Percentiles rank a stretch among this genome's conserved stretches.
Conservation (phyloP, 805 yeast species). For the Teunomyces stri region DNA sequence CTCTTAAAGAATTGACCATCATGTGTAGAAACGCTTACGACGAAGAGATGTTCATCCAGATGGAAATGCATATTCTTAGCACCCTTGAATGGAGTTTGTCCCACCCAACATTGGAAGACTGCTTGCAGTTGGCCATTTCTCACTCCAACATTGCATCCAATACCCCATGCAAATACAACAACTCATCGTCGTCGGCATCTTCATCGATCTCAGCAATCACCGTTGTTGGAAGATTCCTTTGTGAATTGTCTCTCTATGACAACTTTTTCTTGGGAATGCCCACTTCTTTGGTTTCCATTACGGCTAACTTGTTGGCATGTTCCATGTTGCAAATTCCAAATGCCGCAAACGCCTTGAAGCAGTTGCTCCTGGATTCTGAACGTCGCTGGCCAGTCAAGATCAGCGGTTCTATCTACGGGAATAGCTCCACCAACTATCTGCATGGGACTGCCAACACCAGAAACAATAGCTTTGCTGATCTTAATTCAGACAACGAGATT, state of each 20-base stretch:
- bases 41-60: slow-evolving; percentile 48
- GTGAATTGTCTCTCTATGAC: slow-evolving; percentile 53
- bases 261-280: slow-evolving; percentile 46
- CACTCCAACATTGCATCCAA: slow-evolving; percentile 22
- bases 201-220: slow-evolving; percentile 50
- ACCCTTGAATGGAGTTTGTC: slow-evolving; percentile 46
- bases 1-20: slow-evolving; percentile 49
- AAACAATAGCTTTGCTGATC: slow-evolving; percentile 5
- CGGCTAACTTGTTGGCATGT: slow-evolving; percentile 53
- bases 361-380: slow-evolving; percentile 13
- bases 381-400: slow-evolving; percentile 6
- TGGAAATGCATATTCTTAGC: slow-evolving; percentile 43
- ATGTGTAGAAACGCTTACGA: slow-evolving; percentile 62
- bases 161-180: slow-evolving; percentile 27
- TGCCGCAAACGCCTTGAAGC: slow-evolving; percentile 36
- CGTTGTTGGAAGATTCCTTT: slow-evolving; percentile 52
- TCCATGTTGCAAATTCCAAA: slow-evolving; percentile 49
- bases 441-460: background rate
- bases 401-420: background rate
- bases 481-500: slow-evolving; percentile 1
- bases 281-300: slow-evolving; percentile 45
- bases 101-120: slow-evolving; percentile 52
- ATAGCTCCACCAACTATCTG: background rate
- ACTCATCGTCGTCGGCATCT: slow-evolving; percentile 12
- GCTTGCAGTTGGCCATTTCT: slow-evolving; percentile 42